Evolutionary conservation across 495 filamentous ascomycete species (phyloP), one percentile per base, ranked within the genome.

Genomic region (Penicillium parvum): DNA sequence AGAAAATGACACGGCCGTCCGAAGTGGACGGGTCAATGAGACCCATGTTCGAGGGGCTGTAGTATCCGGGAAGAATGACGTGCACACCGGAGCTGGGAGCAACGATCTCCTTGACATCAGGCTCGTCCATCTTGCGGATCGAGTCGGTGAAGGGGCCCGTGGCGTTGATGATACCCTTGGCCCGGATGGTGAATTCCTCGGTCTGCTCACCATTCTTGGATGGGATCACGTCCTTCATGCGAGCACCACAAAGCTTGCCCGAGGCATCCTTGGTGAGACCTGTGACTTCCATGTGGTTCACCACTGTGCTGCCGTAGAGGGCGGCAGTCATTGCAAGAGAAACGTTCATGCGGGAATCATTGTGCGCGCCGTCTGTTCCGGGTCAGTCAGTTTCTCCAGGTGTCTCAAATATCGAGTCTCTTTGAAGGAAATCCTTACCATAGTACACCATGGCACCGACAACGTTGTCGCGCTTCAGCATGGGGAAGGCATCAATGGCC

Each of bases 281-380:
- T 1, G 81, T 95, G 39, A 97, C 90, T 66, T 97, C 88, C 56
- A 91, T 66, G 64, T 98, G 88, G 61, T 96, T 97, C 35, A 94
- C 84, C 14, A 98, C 83, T 3, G 91, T 97, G 32, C 83, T 79
- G 32, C 92, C 92, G 56, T 96, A 96, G 22, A 96, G 73, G 1
- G 92, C 92, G 9, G 90, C 91, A 14, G 92, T 98, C 84, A 95
- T 91, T 7, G 86, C 91, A 33, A 97, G 71, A 6, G 90, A 94
- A 28, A 96, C 88, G 53, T 98, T 98, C 92, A 98, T 98, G 37
- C 92, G 79, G 17, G 92, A 96, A 64, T 98, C 92, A 58, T 97
- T 98, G 71, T 98, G 92, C 2, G 90, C 90, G 50, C 92, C 92
- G 69, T 98, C 91, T 73, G 36, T 17, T 8, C 10, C 22, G 28